phyloP scores from a whole-genome alignment of 208 protist genomes.

The Leishmania tarentolae region DNA sequence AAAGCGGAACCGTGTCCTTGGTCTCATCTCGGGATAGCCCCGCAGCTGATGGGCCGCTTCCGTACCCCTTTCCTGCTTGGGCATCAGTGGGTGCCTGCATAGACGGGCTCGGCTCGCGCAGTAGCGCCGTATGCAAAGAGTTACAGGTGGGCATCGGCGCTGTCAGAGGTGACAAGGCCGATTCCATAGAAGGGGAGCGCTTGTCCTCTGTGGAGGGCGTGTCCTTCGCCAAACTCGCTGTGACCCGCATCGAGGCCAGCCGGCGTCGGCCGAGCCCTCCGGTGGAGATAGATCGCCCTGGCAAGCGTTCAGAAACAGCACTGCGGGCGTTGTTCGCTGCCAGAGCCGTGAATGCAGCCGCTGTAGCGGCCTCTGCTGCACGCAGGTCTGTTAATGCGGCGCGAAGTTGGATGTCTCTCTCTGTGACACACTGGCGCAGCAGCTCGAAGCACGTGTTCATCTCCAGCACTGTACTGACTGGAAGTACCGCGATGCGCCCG shows the following conservation, averaged over 20 bases:
- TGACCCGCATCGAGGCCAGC: not conserved
- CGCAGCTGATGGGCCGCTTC: conserved; percentile 11
- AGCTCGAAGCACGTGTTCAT: conserved; percentile 83
- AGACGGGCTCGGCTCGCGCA: conserved; percentile 18
- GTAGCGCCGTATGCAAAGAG: conserved; percentile 14
- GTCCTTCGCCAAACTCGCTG: not conserved
- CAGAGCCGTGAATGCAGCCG: conserved; percentile 5
- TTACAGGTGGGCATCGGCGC: not conserved
- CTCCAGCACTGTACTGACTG: conserved; percentile 74
- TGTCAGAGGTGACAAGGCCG: not conserved
- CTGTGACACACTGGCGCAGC: conserved; percentile 54
- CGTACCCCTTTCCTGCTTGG: conserved; percentile 13
- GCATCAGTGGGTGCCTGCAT: not conserved
- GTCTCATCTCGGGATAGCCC: not conserved
- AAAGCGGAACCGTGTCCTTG: not conserved
- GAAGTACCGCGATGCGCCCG: conserved; percentile 61
- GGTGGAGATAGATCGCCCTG: not conserved
- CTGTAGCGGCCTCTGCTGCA: conserved; percentile 24
- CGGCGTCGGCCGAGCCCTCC: conserved; percentile 9
- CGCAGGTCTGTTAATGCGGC: conserved; percentile 32
- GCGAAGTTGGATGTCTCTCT: conserved; percentile 36
- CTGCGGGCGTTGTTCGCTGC: not conserved
- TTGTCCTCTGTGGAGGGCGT: not conserved
- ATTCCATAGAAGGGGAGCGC: not conserved
- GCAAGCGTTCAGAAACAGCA: not conserved